Evolutionary conservation across 2,329 filamentous ascomycete species (phyloP).

Genomic region (Verticillium isaacii): DNA sequence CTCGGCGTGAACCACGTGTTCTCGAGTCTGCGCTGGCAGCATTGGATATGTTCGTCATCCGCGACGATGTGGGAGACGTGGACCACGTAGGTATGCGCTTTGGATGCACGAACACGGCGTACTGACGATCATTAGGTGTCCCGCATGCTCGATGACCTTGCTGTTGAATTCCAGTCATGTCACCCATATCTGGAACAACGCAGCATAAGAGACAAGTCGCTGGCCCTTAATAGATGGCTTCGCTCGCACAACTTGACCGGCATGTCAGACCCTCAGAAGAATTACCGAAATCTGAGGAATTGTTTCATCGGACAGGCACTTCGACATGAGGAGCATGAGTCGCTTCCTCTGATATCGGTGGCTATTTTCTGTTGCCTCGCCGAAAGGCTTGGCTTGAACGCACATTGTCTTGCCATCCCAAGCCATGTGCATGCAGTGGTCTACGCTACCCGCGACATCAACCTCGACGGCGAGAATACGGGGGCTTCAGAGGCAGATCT

Average conservation of each 20-base stretch:
- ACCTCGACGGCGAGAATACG: constrained; percentile 48
- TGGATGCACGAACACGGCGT: background rate
- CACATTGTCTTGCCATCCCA: constrained; percentile 76
- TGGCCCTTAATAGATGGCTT: constrained; percentile 65
- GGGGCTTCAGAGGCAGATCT: constrained; percentile 17
- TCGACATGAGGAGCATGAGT: constrained; percentile 66
- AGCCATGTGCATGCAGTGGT: constrained; percentile 83
- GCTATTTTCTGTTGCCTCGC: constrained; percentile 83
- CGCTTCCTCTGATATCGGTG: constrained; percentile 79
- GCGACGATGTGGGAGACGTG: constrained; percentile 67
- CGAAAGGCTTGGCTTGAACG: constrained; percentile 66
- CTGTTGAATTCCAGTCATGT: constrained; percentile 47
- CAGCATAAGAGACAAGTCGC: constrained; percentile 63
- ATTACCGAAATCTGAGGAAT: constrained; percentile 79
- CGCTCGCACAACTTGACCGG: constrained; percentile 65
- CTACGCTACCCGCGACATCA: constrained; percentile 52
- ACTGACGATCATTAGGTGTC: constrained; percentile 45
- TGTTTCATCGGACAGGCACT: constrained; percentile 83
- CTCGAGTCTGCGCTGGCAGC: constrained; percentile 74
- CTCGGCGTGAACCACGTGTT: constrained; percentile 7
- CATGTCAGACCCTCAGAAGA: constrained; percentile 54
- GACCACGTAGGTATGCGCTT: constrained; percentile 54
- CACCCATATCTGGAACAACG: constrained; percentile 49
- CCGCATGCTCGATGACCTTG: constrained; percentile 60
- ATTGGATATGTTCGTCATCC: constrained; percentile 85